A percentile compares a stretch with the other conserved stretches of the same genome.
Conservation (phyloP, 129 eudicot species). For the Calendula officinalis region DNA sequence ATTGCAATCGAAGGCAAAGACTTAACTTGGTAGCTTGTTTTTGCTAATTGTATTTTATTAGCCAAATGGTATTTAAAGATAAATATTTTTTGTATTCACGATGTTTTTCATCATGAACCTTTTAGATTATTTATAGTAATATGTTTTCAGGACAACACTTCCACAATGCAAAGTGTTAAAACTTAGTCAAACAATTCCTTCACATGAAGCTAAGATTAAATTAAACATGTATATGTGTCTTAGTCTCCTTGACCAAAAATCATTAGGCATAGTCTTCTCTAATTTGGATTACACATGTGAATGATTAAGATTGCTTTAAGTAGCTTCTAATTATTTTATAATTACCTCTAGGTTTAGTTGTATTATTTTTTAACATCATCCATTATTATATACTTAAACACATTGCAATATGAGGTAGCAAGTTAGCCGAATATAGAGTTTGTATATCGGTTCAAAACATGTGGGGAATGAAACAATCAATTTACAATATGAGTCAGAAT, state of each 20-base stretch:
- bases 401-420: no score
- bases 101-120: no score
- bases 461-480: no score
- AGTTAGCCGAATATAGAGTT: no score
- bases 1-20: conserved; percentile 50
- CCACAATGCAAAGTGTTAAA: conserved; percentile 10
- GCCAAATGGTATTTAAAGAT: no score
- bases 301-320: conserved; percentile 22
- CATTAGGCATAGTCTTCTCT: conserved; percentile 20
- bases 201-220: conserved; percentile 11
- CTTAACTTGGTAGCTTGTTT: conserved; percentile 11
- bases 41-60: neutral
- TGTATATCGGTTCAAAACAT: no score
- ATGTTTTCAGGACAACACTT: neutral
- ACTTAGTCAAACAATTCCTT: conserved; percentile 33
- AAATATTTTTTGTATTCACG: no score
- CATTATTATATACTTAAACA: no score
- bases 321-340: conserved; percentile 10
- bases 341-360: neutral
- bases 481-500: no score
- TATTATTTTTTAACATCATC: neutral
- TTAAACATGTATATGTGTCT: conserved; percentile 10
- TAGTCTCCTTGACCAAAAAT: conserved; percentile 19
- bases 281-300: conserved; percentile 36
- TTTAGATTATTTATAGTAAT: no score